Percentiles rank a stretch among this genome's conserved stretches.
Conservation (phyloP, 1,139 yeast species). For the Diutina neorugosa region DNA sequence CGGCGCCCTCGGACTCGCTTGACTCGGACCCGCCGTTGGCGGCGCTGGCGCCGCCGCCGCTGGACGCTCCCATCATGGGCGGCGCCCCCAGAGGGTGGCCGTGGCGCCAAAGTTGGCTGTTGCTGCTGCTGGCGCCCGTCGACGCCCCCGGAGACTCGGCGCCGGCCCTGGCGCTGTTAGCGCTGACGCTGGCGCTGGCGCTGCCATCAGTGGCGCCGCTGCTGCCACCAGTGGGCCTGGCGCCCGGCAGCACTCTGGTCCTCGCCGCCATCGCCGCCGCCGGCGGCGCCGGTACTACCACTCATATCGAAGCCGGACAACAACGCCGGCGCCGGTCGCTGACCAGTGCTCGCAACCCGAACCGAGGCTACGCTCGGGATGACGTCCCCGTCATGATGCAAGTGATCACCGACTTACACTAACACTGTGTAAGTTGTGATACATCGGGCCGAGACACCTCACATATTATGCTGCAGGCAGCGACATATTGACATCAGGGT, state of each 20-base stretch:
- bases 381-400: not conserved
- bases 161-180: not conserved
- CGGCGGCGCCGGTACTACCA: constrained; percentile 2
- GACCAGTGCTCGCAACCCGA: not conserved
- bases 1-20: not conserved
- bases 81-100: not conserved
- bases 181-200: not conserved
- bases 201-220: not conserved
- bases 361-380: not conserved
- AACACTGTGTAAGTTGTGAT: too few species aligned
- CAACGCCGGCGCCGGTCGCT: not conserved
- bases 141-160: not conserved
- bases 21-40: not conserved
- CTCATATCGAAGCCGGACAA: not conserved
- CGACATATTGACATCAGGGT: too few species aligned
- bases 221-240: not conserved
- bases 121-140: not conserved
- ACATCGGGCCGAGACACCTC: not conserved
- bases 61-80: not conserved
- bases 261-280: constrained; percentile 3
- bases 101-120: not conserved
- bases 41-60: not conserved
- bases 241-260: not conserved
- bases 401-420: not conserved
- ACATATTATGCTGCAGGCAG: too few species aligned